Evolutionary conservation across 495 filamentous ascomycete species (phyloP).

Genomic region (Penicillium nucicola): DNA sequence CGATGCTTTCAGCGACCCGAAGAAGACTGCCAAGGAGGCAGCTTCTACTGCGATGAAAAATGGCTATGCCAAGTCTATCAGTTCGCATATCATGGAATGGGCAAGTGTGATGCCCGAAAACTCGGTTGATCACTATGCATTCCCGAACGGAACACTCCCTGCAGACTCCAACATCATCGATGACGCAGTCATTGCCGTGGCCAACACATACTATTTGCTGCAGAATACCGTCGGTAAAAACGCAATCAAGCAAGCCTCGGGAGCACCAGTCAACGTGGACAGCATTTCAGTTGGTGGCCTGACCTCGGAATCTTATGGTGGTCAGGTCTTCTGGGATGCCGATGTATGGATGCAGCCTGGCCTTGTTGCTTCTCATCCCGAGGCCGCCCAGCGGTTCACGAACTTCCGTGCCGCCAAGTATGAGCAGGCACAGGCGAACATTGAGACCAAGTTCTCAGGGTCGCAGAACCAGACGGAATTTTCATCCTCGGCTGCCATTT

Average conservation of each 20-base stretch:
- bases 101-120: constrained; percentile 47
- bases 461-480: constrained; percentile 54
- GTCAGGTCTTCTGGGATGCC: constrained; percentile 64
- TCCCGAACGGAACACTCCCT: constrained; percentile 60
- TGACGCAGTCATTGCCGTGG: constrained; percentile 61
- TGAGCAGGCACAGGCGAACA: constrained; percentile 50
- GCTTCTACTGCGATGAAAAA: constrained; percentile 34
- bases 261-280: constrained; percentile 48
- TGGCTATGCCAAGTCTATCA: constrained; percentile 48
- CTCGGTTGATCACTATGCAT: constrained; percentile 60
- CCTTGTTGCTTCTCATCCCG: constrained; percentile 55
- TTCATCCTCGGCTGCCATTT: constrained; percentile 52
- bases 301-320: constrained; percentile 60
- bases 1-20: constrained; percentile 56
- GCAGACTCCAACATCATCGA: constrained; percentile 55
- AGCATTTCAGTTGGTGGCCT: constrained; percentile 62
- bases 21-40: constrained; percentile 47
- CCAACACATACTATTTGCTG: constrained; percentile 66
- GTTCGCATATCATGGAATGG: constrained; percentile 55
- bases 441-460: constrained; percentile 40
- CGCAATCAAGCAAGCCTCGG: constrained; percentile 33
- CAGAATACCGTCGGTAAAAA: constrained; percentile 62
- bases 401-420: constrained; percentile 55
- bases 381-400: constrained; percentile 54
- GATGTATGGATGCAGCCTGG: constrained; percentile 69